Evolutionary conservation across 164 flowering plant species (phyloP).

Genomic region (Brasenia schreberi): DNA sequence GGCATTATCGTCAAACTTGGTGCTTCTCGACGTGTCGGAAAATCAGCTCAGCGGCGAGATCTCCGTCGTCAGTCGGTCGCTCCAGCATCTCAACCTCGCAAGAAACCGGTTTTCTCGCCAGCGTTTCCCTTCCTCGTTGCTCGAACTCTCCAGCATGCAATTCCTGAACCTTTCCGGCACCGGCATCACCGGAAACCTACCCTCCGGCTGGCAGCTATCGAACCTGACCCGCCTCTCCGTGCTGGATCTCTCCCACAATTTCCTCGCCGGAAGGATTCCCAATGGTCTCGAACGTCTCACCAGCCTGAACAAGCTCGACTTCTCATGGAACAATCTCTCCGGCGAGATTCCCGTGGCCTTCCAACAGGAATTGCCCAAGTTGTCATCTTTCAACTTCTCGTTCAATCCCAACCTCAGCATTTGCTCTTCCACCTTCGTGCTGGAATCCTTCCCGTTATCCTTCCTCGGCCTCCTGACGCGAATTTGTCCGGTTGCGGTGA

Average conservation of each 20-base stretch:
- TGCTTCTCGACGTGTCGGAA: constrained; percentile 56
- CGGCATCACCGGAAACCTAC: constrained; percentile 21
- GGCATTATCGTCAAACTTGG: constrained; percentile 42
- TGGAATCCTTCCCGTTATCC: constrained; percentile 3
- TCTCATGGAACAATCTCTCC: constrained; percentile 19
- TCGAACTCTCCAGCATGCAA: constrained; percentile 28
- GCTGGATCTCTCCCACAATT: constrained; percentile 62
- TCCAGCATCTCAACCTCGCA: constrained; percentile 64
- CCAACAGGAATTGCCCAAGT: constrained; percentile 5
- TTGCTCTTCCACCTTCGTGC: constrained; percentile 10
- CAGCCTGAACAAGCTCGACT: constrained; percentile 41
- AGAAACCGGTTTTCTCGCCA: constrained; percentile 48
- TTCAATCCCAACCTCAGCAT: constrained; percentile 11
- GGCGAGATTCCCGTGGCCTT: constrained; percentile 13
- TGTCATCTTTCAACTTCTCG: constrained; percentile 19
- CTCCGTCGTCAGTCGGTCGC: constrained; percentile 29
- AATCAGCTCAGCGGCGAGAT: constrained; percentile 65
- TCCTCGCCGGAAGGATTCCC: constrained; percentile 48
- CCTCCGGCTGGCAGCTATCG: constrained; percentile 35
- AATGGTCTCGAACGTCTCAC: constrained; percentile 5
- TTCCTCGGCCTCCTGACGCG: constrained; percentile 9
- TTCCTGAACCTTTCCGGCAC: constrained; percentile 63
- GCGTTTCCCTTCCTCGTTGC: constrained; percentile 33
- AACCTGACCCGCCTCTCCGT: constrained; percentile 26
- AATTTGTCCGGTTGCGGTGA: constrained; percentile 17